Base-by-base conservation (phyloP, 75 land plant species). In the Adiantum capillusveneris region DNA sequence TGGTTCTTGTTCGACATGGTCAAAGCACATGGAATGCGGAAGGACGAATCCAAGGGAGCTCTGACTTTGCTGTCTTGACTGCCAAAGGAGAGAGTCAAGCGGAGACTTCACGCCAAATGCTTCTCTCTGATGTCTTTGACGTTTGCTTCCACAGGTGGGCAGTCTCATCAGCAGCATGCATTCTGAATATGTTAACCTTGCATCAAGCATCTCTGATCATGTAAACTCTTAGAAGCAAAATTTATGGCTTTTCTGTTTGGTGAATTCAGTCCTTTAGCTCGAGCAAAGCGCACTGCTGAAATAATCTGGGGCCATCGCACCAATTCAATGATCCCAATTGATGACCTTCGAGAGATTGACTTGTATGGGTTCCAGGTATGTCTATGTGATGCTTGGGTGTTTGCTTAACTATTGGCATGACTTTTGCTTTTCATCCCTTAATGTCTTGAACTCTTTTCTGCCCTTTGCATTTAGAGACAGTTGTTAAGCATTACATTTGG, bases 11-110 rank as follows among this genome's bases (percentile, higher is more conserved):
- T 34, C 67, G 97, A 52, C 97, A 92, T 59, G 97, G 97, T 27
- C 90, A 92, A 81, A 92, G 97, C 78, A 92, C 97, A 34, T 92
- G 97, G 97, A 92, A 92, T 50, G 95, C 59, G 50, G 90, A 82
- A 22, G 97, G 97, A 0, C 69, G 97, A 61, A 92, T 92, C 45
- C 97, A 92, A 58, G 97, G 97, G 12, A 92, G 97, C 78, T 92
- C 97, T 18, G 72, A 92, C 59, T 78, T 74, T 55, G 77, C 97
- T 1, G 75, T 82, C 11, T 82, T 92, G 11, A 92, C 97, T 0
- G 56, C 64, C 56, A 92, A 92, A 62, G 97, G 97, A 0, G 97
- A 83, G 60, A 57, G 71, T 20, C 90, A 92, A 76, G 97, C 97
- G 11, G 87, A 85, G 66, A 85, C 77, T 14, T 84, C 96, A 1